Conservation (phyloP, 176 grass and related monocot genomes). For the Lolium multiflorum region DNA sequence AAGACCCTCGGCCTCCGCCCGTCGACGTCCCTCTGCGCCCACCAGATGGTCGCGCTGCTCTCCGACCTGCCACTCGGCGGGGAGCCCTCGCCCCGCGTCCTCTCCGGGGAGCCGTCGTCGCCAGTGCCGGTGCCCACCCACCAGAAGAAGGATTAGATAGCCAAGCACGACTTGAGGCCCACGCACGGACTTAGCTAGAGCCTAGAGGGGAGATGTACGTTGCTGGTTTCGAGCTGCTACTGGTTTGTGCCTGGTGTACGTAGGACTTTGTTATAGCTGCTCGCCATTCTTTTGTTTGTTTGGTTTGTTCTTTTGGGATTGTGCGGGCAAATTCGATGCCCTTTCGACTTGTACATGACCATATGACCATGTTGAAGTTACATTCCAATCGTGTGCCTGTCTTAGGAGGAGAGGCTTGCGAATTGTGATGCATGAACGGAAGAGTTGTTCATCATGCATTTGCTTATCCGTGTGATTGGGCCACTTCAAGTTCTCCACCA, state of each 20-base stretch:
- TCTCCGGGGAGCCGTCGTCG: neutral
- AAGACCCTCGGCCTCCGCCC: slow-evolving; percentile 40
- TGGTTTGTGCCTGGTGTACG: neutral
- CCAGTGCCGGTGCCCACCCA: neutral
- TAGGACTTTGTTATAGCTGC: neutral
- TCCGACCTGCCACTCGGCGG: slow-evolving; percentile 53
- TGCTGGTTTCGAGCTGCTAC: neutral
- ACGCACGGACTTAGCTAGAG: too few relatives aligned
- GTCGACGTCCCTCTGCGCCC: slow-evolving; percentile 38
- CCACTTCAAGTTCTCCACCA: too few relatives aligned
- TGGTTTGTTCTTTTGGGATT: neutral
- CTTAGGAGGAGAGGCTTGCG: too few relatives aligned
- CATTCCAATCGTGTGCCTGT: neutral
- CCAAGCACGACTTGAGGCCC: neutral
- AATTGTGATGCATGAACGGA: too few relatives aligned
- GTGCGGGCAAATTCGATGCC: neutral
- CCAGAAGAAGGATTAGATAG: slow-evolving; percentile 18
- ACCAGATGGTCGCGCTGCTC: slow-evolving; percentile 58
- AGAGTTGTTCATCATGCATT: too few relatives aligned
- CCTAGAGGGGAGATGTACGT: neutral
- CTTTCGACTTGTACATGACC: neutral
- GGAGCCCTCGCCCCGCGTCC: slow-evolving; percentile 53
- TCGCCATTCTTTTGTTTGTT: neutral
- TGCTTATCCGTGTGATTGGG: too few relatives aligned
- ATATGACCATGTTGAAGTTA: neutral